phyloP scores from a whole-genome alignment of 805 yeast species.

The Saccharomyces cerevisiae region DNA sequence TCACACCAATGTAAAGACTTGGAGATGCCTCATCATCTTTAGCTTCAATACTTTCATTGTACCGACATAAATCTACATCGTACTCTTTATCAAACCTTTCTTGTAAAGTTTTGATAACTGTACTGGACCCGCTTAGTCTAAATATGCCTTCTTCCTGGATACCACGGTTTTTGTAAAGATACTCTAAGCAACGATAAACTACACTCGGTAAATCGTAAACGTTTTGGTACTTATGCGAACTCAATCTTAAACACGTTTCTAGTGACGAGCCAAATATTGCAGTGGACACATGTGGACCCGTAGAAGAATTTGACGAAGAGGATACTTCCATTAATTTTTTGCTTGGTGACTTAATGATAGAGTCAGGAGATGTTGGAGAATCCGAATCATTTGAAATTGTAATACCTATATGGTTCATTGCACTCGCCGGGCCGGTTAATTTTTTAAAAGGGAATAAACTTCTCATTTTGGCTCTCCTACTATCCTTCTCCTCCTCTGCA shows the following conservation, averaged over 20 bases:
- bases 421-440: conserved; percentile 9
- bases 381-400: neutral
- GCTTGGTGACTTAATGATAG: neutral
- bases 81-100: conserved; percentile 56
- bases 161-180: conserved; percentile 57
- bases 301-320: neutral
- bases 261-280: conserved; percentile 60
- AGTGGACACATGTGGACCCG: conserved; percentile 4
- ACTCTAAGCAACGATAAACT: conserved; percentile 65
- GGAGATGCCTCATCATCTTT: conserved; percentile 14
- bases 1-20: conserved; percentile 51
- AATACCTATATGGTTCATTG: neutral
- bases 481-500: conserved; percentile 30
- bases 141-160: conserved; percentile 86
- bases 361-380: neutral
- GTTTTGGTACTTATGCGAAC: conserved; percentile 36
- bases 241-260: conserved; percentile 41
- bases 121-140: conserved; percentile 81
- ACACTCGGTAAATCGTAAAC: conserved; percentile 55
- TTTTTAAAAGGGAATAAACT: conserved; percentile 52
- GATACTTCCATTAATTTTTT: neutral
- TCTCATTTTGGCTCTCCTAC: conserved; percentile 44
- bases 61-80: conserved; percentile 57
- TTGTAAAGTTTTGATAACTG: conserved; percentile 60
- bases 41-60: conserved; percentile 16